A percentile compares a stretch with the other conserved stretches of the same genome.
Conservation (phyloP, 371 early-diverging fungal genomes). For the Nosema muscidifuracis region DNA sequence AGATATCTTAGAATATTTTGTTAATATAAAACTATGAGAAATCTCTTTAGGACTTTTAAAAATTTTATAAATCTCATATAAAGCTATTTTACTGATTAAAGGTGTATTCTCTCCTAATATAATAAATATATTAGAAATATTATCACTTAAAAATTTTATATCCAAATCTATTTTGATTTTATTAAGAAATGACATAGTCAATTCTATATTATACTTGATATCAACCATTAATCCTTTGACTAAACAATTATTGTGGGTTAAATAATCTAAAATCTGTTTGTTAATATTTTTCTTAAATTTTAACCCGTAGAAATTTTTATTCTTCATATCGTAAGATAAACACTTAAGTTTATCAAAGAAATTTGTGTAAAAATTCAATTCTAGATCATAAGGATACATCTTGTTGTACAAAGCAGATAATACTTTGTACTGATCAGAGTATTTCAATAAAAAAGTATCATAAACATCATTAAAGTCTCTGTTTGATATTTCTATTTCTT, state of each 20-base stretch:
- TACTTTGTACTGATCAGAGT: not conserved
- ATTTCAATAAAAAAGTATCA: not conserved
- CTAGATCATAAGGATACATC: conserved; percentile 3
- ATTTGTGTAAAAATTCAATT: not conserved
- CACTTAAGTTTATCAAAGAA: not conserved
- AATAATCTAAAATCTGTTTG: not conserved
- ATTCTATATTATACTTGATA: not conserved
- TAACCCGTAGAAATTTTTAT: not conserved
- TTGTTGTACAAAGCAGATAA: not conserved
- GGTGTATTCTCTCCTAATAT: not conserved
- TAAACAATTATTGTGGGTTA: not conserved
- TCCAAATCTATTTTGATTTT: not conserved
- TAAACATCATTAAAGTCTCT: not conserved
- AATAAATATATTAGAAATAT: conserved; percentile 1
- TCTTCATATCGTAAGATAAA: not conserved
- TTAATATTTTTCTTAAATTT: not conserved
- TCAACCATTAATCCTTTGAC: not conserved
- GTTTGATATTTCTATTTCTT: not conserved
- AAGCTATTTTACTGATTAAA: not conserved
- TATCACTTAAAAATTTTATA: not conserved
- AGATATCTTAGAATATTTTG: not conserved
- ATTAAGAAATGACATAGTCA: not conserved
- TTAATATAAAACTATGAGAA: not conserved
- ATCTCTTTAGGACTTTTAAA: not conserved
- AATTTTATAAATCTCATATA: not conserved